Conservation (phyloP, 2,329 filamentous ascomycete genomes). For the Cordyceps militaris region DNA sequence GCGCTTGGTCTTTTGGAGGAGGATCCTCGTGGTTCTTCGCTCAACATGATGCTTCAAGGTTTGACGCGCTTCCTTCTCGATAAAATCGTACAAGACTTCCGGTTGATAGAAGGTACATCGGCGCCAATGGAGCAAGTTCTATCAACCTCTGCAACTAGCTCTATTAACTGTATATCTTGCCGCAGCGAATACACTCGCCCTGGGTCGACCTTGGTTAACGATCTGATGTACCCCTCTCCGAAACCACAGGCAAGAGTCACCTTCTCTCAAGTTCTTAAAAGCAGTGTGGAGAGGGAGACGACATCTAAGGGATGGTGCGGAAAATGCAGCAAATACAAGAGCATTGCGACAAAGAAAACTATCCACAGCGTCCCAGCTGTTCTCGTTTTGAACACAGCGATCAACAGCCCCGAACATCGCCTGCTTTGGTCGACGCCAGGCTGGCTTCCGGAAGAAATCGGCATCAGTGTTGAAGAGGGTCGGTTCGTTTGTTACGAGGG, state of each 20-base stretch:
- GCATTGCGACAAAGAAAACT: conserved; percentile 75
- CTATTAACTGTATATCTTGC: conserved; percentile 80
- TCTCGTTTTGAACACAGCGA: conserved; percentile 81
- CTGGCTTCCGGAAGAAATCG: conserved; percentile 91
- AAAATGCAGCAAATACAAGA: conserved; percentile 84
- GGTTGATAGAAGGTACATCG: conserved; percentile 55
- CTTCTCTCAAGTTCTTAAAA: conserved; percentile 90
- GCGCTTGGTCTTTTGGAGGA: conserved; percentile 81
- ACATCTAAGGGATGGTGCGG: conserved; percentile 91
- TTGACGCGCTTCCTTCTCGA: conserved; percentile 81
- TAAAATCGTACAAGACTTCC: conserved; percentile 70
- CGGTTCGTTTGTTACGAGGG: conserved; percentile 94
- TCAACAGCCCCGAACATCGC: conserved; percentile 63
- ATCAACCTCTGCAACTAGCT: conserved; percentile 62
- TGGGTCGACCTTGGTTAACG: conserved; percentile 74
- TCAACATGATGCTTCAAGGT: conserved; percentile 78
- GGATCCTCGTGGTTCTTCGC: conserved; percentile 61
- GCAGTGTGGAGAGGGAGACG: conserved; percentile 82
- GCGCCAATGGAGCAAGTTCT: conserved; percentile 65
- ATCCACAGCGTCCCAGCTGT: conserved; percentile 77
- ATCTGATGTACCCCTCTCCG: conserved; percentile 67
- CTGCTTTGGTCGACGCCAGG: conserved; percentile 82
- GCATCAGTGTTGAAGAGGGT: conserved; percentile 82
- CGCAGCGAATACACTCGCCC: conserved; percentile 76
- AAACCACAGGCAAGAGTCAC: conserved; percentile 47